Evolutionary conservation across 2,329 filamentous ascomycete genomes (phyloP), one percentile per base, ranked within the genome.

Genomic region (Metarhizium humberi): DNA sequence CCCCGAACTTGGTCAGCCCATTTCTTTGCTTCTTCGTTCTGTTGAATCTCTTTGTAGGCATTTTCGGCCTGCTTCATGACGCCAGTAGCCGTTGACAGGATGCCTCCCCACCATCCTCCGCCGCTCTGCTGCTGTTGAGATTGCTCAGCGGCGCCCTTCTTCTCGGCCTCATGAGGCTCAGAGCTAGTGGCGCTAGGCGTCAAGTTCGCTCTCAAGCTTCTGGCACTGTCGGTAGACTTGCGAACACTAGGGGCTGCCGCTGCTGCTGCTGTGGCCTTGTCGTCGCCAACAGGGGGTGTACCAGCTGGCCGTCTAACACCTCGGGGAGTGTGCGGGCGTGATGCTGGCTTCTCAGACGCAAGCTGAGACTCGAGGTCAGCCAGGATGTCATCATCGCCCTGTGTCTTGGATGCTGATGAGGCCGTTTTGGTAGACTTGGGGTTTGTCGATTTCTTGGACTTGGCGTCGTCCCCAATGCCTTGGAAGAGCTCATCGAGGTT

Each of bases 1-100:
- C 91, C 92, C 66, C 86, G 86, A 55, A 97, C 88, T 69, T 97
- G 92, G 53, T 96, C 89, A 1, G 92, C 90, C 91, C 92, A 99
- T 69, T 90, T 88, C 75, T 92, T 92, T 52, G 92, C 94, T 70
- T 99, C 94, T 67, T 97, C 91, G 65, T 95, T 96, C 68, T 94
- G 87, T 69, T 96, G 90, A 50, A 99, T 92, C 71, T 97, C 90
- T 69, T 92, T 95, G 60, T 95, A 92, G 0, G 92, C 87, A 7
- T 87, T 90, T 72, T 96, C 92, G 50, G 94, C 92, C 70, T 92
- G 90, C 76, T 95, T 95, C 73, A 95, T 85, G 30, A 87, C 89
- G n/a, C 88, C 86, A 3, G 86, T 83, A 40, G 91, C 91, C 0
- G 90, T 92, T 46, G 88, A 89, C 64, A 94, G 80, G 53, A 96